Evolutionary conservation across 2,329 filamentous ascomycete species (phyloP), one percentile per base, ranked within the genome.

Genomic region (Botrytis fragariae): DNA sequence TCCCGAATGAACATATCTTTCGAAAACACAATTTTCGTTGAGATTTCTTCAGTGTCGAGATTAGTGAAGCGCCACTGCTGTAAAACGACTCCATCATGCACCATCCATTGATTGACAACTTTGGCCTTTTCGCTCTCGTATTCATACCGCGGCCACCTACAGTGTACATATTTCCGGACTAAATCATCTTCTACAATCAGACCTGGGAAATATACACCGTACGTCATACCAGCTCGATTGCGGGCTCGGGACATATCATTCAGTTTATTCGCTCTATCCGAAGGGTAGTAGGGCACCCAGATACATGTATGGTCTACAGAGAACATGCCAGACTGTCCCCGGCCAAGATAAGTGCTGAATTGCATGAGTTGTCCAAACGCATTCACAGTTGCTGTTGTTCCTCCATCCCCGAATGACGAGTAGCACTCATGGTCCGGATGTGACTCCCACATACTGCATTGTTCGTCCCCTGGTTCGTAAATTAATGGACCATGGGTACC

Each of bases 221-320:
- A 54, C 25, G 25, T 16, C 48, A 54, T 54, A 0, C 0, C 0
- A 6, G 1, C 4, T n/a, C 48, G 48, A 54, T 54, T 54, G 25
- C 25, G 25, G 48, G 48, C 48, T n/a, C 48, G 25, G 25, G 48
- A 54, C 48, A 54, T 54, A 0, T 7, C 0, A n/a, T 54, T 7
- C 9, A 54, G 12, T 1, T 7, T 0, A 16, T 54, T 0, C 25
- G 48, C 48, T 54, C 25, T 54, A 0, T 0, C 0, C 10, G 1
- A 14, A 54, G 7, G 12, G 1, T 1, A n/a, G 0, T 3, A n/a
- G 48, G 48, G 48, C 0, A 0, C 2, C 2, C 0, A 12, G 2
- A n/a, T 7, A 51, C 4, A 14, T n/a, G 1, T 7, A 51, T 51
- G 48, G 10, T 51, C 48, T 51, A 54, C 48, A n/a, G 0, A 54